Percentiles rank a stretch among this genome's conserved stretches.
These are phyloP conservation scores for Collybiopsis confluens DNA, from an alignment of 768 basidiomycete genomes.

Conservation along the genomic window DNA sequence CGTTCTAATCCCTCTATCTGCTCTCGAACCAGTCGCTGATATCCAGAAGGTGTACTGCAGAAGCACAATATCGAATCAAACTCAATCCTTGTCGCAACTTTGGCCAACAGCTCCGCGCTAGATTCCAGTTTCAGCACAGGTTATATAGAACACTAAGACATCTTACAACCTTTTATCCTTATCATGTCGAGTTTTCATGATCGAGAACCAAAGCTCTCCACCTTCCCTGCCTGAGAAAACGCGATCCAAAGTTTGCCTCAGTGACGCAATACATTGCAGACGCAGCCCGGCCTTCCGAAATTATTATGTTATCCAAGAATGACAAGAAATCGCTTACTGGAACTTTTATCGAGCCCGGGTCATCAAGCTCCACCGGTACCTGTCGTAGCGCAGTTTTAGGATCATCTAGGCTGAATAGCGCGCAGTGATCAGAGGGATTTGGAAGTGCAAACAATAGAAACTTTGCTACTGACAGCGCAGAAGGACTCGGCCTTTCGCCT, in stretches of 20 bases:
- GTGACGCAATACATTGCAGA: neutral
- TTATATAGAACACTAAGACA: too few relatives aligned
- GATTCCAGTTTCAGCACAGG: neutral
- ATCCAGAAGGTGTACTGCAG: constrained; percentile 48
- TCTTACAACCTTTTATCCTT: constrained; percentile 9
- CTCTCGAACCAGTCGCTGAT: constrained; percentile 30
- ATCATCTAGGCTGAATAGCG: too few relatives aligned
- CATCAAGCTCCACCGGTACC: neutral
- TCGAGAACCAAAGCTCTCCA: constrained; percentile 18
- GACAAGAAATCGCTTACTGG: neutral
- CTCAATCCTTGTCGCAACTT: constrained; percentile 44
- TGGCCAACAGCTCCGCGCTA: constrained; percentile 39
- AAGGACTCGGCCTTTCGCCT: constrained; percentile 6
- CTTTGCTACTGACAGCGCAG: neutral
- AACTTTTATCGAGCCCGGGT: constrained; percentile 5
- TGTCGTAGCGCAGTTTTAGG: neutral
- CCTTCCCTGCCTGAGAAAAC: constrained; percentile 14
- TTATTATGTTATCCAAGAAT: neutral
- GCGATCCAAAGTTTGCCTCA: neutral
- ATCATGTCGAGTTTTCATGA: neutral
- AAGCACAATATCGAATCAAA: constrained; percentile 38
- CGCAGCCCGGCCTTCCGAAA: neutral
- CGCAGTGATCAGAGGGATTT: neutral
- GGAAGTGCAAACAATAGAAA: neutral
- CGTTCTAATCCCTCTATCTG: constrained; percentile 31